Evolutionary conservation across 495 filamentous ascomycete genomes (phyloP).

Genomic region (Pseudotulostoma volvatum): DNA sequence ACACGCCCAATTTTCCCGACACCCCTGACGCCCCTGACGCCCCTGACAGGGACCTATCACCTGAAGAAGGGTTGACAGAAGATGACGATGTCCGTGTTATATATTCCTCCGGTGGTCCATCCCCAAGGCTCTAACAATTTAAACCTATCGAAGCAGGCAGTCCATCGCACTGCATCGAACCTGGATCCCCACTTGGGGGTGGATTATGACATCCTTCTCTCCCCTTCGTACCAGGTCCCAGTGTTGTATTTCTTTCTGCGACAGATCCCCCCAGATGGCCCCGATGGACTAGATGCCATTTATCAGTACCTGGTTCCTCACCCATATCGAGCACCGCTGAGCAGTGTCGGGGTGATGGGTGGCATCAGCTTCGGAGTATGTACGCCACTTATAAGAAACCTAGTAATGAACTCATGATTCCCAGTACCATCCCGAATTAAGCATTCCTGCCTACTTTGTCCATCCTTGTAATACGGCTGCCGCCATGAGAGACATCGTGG

Average conservation of each 20-base stretch:
- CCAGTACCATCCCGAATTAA: slow-evolving; percentile 66
- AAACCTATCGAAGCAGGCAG: too few species aligned
- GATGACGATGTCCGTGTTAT: too few species aligned
- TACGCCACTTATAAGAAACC: too few species aligned
- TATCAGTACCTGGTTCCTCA: slow-evolving; percentile 55
- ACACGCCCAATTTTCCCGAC: too few species aligned
- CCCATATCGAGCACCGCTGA: slow-evolving; percentile 38
- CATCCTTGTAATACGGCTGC: slow-evolving; percentile 77
- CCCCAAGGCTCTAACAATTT: neutral
- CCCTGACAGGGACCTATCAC: too few species aligned
- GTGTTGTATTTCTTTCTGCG: slow-evolving; percentile 39
- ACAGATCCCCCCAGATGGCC: slow-evolving; percentile 42
- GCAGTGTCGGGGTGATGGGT: slow-evolving; percentile 44
- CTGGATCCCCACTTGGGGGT: slow-evolving; percentile 21
- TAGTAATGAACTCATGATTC: slow-evolving; percentile 31
- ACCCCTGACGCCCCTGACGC: too few species aligned
- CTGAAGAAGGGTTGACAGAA: too few species aligned
- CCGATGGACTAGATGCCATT: slow-evolving; percentile 47
- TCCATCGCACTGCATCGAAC: slow-evolving; percentile 16
- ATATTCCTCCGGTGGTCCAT: too few species aligned
- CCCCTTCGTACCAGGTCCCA: slow-evolving; percentile 34
- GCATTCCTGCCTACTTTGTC: slow-evolving; percentile 59
- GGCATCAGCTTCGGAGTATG: slow-evolving; percentile 65
- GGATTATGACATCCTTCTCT: slow-evolving; percentile 38
- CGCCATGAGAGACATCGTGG: slow-evolving; percentile 41